A percentile compares a stretch with the other conserved stretches of the same genome.
These are phyloP conservation scores for Cladosporium sp. DNA, from an alignment of 2,329 filamentous ascomycete species.

Conservation along the genomic window DNA sequence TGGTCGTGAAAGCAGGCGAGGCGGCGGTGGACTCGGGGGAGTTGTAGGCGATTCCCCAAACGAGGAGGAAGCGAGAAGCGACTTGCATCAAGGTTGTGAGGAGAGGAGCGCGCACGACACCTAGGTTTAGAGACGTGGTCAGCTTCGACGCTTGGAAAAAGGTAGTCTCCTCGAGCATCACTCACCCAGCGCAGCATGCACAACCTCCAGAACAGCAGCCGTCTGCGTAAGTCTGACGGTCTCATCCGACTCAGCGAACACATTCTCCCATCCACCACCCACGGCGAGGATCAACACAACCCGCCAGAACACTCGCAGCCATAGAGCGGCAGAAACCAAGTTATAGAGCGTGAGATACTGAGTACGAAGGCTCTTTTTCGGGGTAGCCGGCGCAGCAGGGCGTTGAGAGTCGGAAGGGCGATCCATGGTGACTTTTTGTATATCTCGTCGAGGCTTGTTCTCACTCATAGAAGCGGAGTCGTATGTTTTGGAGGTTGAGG, in stretches of 20 bases:
- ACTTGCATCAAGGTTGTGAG: slow-evolving; percentile 90
- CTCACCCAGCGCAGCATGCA: slow-evolving; percentile 76
- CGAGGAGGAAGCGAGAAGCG: slow-evolving; percentile 78
- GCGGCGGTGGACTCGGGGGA: slow-evolving; percentile 66
- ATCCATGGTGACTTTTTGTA: slow-evolving; percentile 26
- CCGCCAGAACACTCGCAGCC: slow-evolving; percentile 73
- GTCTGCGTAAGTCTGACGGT: slow-evolving; percentile 82
- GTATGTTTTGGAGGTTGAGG: neutral
- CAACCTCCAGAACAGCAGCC: slow-evolving; percentile 75
- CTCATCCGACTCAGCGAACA: slow-evolving; percentile 63
- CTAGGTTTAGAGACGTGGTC: slow-evolving; percentile 46
- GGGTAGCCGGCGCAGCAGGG: slow-evolving; percentile 20
- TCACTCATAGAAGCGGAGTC: neutral
- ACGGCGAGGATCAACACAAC: slow-evolving; percentile 56
- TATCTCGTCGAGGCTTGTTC: neutral
- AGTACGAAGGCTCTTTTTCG: slow-evolving; percentile 33
- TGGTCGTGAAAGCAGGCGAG: slow-evolving; percentile 66
- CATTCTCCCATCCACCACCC: slow-evolving; percentile 49
- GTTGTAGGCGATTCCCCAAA: slow-evolving; percentile 77
- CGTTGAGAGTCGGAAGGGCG: slow-evolving; percentile 30
- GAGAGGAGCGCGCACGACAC: slow-evolving; percentile 81
- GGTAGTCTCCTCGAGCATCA: neutral
- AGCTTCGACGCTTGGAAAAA: neutral
- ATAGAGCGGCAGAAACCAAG: slow-evolving; percentile 71
- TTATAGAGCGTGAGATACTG: slow-evolving; percentile 86